Percentiles rank a stretch among this genome's conserved stretches.
Evolutionary conservation across 2,329 filamentous ascomycete genomes (phyloP).

Genomic region (Colletotrichum lindemuthianum): DNA sequence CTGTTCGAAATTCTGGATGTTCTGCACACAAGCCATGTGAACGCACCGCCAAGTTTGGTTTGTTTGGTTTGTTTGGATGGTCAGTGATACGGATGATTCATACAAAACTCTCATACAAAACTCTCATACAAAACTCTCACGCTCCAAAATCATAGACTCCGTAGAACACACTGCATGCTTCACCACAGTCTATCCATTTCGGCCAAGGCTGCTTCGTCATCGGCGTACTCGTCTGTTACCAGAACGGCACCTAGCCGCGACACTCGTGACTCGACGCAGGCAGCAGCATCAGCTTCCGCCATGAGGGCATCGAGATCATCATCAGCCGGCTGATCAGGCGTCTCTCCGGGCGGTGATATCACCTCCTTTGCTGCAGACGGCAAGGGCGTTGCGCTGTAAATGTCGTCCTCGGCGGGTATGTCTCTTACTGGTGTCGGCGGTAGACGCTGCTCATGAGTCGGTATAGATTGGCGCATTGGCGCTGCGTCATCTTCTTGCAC

Average conservation of each 20-base stretch:
- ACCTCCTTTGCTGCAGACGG: constrained; percentile 17
- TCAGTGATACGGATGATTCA: no score
- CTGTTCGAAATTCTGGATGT: no score
- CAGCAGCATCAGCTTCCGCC: constrained; percentile 48
- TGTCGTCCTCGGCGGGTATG: constrained; percentile 57
- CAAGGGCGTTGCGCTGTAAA: constrained; percentile 65
- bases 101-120: no score
- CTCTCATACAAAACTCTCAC: no score
- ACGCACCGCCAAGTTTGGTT: no score
- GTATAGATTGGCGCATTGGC: constrained; percentile 45
- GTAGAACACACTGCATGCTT: constrained; percentile 33
- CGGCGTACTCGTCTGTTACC: constrained; percentile 58
- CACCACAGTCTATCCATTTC: constrained; percentile 68
- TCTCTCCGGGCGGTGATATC: background rate
- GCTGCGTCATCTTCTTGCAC: constrained; percentile 38
- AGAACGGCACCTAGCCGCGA: constrained; percentile 7
- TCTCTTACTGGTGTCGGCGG: constrained; percentile 47
- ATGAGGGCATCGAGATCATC: constrained; percentile 57
- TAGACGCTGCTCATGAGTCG: constrained; percentile 47
- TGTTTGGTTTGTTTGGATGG: no score
- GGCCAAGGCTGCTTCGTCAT: constrained; percentile 75
- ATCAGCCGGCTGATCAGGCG: constrained; percentile 42
- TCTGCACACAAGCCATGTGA: no score
- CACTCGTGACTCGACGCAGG: constrained; percentile 35
- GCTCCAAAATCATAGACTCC: no score